phyloP scores from a whole-genome alignment of 1,139 yeast species.

The Taiozyma sp. region DNA sequence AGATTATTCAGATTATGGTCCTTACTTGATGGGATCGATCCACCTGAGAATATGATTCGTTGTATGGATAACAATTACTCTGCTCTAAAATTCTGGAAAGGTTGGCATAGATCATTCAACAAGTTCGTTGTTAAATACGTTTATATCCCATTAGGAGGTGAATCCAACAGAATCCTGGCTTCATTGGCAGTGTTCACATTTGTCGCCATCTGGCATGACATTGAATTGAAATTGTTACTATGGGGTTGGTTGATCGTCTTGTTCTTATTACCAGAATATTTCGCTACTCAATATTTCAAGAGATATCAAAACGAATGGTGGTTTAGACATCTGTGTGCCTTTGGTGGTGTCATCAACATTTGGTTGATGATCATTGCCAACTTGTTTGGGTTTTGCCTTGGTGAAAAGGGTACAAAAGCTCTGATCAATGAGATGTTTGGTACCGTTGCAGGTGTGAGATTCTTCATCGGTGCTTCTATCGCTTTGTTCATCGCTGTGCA shows the following conservation, averaged over 20 bases:
- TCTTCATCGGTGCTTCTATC: slow-evolving; percentile 57
- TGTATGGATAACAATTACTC: slow-evolving; percentile 94
- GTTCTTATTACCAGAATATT: slow-evolving; percentile 82
- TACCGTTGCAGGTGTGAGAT: slow-evolving; percentile 61
- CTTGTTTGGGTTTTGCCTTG: slow-evolving; percentile 89
- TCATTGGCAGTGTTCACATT: slow-evolving; percentile 88
- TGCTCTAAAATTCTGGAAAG: slow-evolving; percentile 94
- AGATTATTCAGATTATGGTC: slow-evolving; percentile 92
- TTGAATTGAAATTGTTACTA: slow-evolving; percentile 71
- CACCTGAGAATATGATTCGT: slow-evolving; percentile 97
- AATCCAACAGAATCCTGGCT: slow-evolving; percentile 60
- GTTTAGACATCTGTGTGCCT: slow-evolving; percentile 78
- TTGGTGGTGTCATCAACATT: slow-evolving; percentile 86
- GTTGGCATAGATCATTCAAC: slow-evolving; percentile 96
- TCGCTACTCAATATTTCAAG: slow-evolving; percentile 43
- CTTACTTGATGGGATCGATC: slow-evolving; percentile 82
- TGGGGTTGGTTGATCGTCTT: slow-evolving; percentile 97
- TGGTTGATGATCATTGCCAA: slow-evolving; percentile 99
- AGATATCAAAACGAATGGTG: slow-evolving; percentile 46
- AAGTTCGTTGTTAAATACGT: slow-evolving; percentile 82
- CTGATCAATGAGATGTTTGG: slow-evolving; percentile 67
- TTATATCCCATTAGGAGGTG: slow-evolving; percentile 88
- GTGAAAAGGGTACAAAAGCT: slow-evolving; percentile 72
- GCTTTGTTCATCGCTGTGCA: slow-evolving; percentile 82
- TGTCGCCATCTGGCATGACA: slow-evolving; percentile 98